Percentiles rank a stretch among this genome's conserved stretches.
Evolutionary conservation across 2,329 filamentous ascomycete species (phyloP).

Genomic region (Verticillium dahliae): DNA sequence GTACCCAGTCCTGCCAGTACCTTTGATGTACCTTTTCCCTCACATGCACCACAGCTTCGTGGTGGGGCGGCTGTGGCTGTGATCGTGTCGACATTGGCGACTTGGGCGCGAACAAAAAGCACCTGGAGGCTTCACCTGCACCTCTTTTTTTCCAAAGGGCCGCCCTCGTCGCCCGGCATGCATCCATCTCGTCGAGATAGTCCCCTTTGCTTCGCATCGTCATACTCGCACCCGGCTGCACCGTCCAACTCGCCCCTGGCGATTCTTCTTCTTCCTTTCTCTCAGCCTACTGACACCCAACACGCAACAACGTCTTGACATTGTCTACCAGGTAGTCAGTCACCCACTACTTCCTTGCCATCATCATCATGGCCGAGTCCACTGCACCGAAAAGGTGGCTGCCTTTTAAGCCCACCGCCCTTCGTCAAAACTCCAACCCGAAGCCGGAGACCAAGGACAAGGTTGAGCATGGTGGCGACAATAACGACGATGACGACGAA

Average conservation of each 20-base stretch:
- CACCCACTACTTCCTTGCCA: not conserved
- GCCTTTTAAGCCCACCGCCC: constrained; percentile 43
- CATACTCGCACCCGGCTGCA: not conserved
- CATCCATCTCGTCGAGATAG: not conserved
- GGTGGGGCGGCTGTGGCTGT: not conserved
- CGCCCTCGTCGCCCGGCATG: not conserved
- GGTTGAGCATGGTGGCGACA: too few species aligned
- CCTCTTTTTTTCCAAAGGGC: not conserved
- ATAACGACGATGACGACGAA: constrained; percentile 16
- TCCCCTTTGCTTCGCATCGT: too few species aligned
- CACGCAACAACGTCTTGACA: too few species aligned
- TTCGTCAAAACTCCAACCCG: constrained; percentile 24
- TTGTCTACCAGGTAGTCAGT: too few species aligned
- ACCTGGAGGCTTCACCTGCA: not conserved
- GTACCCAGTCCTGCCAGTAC: not conserved
- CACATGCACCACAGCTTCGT: not conserved
- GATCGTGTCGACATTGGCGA: not conserved
- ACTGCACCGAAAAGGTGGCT: constrained; percentile 28
- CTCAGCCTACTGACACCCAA: too few species aligned
- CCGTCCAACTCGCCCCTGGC: not conserved
- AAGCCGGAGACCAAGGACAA: constrained; percentile 13
- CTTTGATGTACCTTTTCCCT: not conserved
- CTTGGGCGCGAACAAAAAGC: not conserved
- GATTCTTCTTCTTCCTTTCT: too few species aligned
- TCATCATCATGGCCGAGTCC: not conserved